Conservation (phyloP, 768 basidiomycete species). For the Tulasnella sp. region DNA sequence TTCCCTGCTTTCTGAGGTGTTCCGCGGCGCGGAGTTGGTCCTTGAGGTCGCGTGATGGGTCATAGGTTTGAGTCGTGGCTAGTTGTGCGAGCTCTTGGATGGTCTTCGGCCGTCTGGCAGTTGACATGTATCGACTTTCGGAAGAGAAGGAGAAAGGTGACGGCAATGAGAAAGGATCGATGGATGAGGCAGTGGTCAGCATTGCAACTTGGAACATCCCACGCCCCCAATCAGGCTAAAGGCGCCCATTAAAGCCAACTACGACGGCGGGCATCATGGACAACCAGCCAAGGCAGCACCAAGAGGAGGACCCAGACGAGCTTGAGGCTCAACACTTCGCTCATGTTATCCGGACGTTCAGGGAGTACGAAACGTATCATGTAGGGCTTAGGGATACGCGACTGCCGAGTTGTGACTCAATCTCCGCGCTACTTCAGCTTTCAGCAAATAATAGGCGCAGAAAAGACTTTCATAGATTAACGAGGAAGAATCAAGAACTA, state of each 20-base stretch:
- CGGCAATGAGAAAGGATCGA: too few species aligned
- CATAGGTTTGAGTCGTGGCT: conserved; percentile 29
- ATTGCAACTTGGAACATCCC: neutral
- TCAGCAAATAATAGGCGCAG: conserved; percentile 62
- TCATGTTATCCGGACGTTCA: conserved; percentile 70
- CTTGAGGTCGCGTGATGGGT: conserved; percentile 29
- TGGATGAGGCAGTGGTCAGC: conserved; percentile 14
- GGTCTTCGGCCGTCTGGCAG: conserved; percentile 16
- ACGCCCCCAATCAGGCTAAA: neutral
- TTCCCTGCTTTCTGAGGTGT: conserved; percentile 29
- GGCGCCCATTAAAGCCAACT: neutral
- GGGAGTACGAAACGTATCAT: conserved; percentile 68
- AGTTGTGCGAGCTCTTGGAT: conserved; percentile 34
- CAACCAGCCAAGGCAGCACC: neutral
- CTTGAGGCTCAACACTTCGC: conserved; percentile 71
- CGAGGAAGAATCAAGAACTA: conserved; percentile 63
- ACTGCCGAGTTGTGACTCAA: conserved; percentile 4
- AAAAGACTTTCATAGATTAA: conserved; percentile 71
- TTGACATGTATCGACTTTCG: neutral
- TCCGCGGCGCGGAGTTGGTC: conserved; percentile 32
- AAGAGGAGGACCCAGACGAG: conserved; percentile 28
- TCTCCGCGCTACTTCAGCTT: conserved; percentile 41
- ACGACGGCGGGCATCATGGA: neutral
- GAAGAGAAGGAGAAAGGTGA: too few species aligned
- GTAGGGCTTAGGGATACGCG: conserved; percentile 40